Conservation (phyloP, 1,284 basidiomycete genomes). For the Rugosomyces carneus region DNA sequence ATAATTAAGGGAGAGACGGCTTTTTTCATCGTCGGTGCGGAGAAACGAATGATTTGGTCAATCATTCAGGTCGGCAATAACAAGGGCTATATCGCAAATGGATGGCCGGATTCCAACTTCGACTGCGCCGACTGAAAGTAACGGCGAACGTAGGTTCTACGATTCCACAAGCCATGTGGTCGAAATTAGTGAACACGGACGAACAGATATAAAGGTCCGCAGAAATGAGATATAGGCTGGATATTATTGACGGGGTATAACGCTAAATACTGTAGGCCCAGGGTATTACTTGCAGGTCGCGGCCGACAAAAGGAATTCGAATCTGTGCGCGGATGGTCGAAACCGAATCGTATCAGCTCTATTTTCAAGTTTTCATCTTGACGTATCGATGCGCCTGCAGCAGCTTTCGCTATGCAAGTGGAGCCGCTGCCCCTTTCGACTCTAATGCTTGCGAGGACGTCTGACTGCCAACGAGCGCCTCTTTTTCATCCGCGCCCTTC, state of each 20-base stretch:
- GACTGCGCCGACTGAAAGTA: no score
- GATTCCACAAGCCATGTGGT: no score
- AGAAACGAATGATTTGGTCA: not conserved
- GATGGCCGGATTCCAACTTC: no score
- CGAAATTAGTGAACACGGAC: no score
- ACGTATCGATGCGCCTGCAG: not conserved
- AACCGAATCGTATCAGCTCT: not conserved
- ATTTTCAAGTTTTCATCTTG: not conserved
- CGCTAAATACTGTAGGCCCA: not conserved
- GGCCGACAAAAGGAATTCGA: not conserved
- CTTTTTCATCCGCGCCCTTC: constrained; percentile 15
- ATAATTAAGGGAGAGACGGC: no score
- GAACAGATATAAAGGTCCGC: not conserved
- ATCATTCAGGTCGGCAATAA: no score
- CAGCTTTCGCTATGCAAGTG: not conserved
- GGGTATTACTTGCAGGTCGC: not conserved
- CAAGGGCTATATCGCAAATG: no score
- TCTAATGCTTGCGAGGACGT: not conserved
- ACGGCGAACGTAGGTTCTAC: no score
- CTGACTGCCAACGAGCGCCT: not conserved
- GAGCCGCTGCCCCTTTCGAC: not conserved
- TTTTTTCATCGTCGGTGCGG: no score
- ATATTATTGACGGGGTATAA: not conserved
- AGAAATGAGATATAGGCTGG: not conserved
- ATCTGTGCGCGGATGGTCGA: not conserved